phyloP scores from a whole-genome alignment of 345 rosid species.

The Heritiera littoralis region DNA sequence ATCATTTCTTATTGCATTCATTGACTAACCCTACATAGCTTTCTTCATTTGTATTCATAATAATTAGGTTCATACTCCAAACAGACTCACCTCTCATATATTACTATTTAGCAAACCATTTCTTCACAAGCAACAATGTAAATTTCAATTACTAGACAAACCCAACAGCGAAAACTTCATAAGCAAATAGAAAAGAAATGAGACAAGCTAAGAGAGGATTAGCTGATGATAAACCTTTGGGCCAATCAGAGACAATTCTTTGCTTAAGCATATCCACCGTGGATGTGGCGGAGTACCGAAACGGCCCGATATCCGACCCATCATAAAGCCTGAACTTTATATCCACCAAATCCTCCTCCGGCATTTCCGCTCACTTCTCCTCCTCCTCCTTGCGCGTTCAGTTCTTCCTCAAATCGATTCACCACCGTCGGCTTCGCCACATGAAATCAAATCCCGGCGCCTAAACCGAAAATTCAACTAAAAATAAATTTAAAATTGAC shows the following conservation, averaged over 20 bases:
- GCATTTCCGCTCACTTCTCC: constrained; percentile 53
- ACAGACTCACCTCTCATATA: neutral
- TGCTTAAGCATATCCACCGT: constrained; percentile 87
- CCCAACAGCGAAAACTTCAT: neutral
- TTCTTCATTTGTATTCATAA: neutral
- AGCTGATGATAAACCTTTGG: constrained; percentile 53
- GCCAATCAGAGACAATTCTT: constrained; percentile 91
- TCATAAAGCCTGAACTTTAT: constrained; percentile 86
- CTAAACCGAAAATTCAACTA: neutral
- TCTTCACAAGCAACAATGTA: neutral
- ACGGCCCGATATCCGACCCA: constrained; percentile 93
- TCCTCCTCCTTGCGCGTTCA: neutral
- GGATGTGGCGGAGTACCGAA: constrained; percentile 74
- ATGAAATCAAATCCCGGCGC: constrained; percentile 31
- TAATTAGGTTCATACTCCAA: neutral
- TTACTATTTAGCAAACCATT: neutral
- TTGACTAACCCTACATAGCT: neutral
- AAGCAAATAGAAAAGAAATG: neutral
- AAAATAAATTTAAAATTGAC: constrained; percentile 16
- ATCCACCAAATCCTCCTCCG: constrained; percentile 81
- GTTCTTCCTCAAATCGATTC: constrained; percentile 4
- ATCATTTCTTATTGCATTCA: neutral
- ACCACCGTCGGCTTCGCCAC: constrained; percentile 7
- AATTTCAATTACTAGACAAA: no score
- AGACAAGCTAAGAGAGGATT: neutral